phyloP scores from a whole-genome alignment of 2,329 filamentous ascomycete species.

The Salinomyces thailandicus region DNA sequence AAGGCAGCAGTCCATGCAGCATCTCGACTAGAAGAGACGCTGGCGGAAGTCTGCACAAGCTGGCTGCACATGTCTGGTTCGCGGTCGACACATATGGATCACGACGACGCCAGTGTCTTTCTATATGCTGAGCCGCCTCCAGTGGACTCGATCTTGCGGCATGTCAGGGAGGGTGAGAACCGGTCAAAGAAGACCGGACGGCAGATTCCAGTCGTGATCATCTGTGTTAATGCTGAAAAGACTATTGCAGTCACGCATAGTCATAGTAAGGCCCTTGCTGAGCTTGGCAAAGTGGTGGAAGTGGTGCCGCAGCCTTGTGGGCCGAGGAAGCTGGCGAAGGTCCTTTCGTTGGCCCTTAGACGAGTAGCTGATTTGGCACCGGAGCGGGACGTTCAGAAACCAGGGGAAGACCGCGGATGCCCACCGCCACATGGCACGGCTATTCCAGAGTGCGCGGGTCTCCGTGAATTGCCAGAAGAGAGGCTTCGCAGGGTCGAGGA shows the following conservation, averaged over 20 bases:
- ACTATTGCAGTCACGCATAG: constrained; percentile 15
- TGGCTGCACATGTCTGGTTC: constrained; percentile 16
- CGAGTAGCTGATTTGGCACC: no score
- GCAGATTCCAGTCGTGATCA: constrained; percentile 23
- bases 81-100: constrained; percentile 9
- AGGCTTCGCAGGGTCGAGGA: neutral
- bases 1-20: constrained; percentile 7
- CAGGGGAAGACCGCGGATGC: no score
- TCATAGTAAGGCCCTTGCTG: constrained; percentile 9
- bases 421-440: no score
- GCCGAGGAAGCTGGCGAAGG: constrained; percentile 28
- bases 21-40: constrained; percentile 12
- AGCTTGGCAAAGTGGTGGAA: constrained; percentile 21
- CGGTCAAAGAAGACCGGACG: neutral
- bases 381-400: no score
- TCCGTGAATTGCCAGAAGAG: no score
- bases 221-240: constrained; percentile 27
- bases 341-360: neutral
- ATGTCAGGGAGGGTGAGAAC: constrained; percentile 1
- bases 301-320: constrained; percentile 30
- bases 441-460: no score
- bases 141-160: constrained; percentile 10
- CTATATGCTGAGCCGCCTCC: constrained; percentile 16
- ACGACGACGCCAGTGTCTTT: constrained; percentile 14
- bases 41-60: constrained; percentile 11